Evolutionary conservation across 2,329 filamentous ascomycete species (phyloP).

Genomic region (Colletotrichum chlorophyti): DNA sequence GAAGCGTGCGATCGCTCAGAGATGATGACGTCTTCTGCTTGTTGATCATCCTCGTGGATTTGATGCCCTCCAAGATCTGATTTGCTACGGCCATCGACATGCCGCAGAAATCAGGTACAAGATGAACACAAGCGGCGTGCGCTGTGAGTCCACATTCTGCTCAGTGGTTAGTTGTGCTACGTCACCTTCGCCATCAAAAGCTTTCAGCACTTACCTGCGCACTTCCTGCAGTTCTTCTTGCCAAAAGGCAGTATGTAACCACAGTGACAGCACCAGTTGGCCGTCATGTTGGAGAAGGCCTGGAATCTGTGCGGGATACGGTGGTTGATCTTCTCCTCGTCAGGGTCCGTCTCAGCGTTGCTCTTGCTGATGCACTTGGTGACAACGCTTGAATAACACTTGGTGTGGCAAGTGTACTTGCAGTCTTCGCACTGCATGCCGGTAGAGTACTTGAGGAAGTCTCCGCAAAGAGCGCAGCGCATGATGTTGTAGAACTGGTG

Average conservation of each 20-base stretch:
- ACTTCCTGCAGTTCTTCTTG: constrained; percentile 93
- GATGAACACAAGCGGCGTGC: constrained; percentile 88
- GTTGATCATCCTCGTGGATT: constrained; percentile 75
- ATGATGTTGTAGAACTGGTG: constrained; percentile 99
- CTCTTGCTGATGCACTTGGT: constrained; percentile 99
- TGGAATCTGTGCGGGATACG: constrained; percentile 97
- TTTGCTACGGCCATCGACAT: constrained; percentile 99
- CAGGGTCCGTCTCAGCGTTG: constrained; percentile 96
- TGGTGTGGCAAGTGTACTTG: constrained; percentile 99
- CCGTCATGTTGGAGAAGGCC: constrained; percentile 95
- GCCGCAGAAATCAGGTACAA: constrained; percentile 97
- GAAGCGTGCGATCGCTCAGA: constrained; percentile 72
- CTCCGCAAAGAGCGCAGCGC: constrained; percentile 96
- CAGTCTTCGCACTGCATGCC: constrained; percentile 99
- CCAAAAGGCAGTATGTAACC: constrained; percentile 95
- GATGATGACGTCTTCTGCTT: constrained; percentile 61
- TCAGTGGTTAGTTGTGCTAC: constrained; percentile 36
- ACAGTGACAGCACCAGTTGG: constrained; percentile 99
- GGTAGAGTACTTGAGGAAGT: constrained; percentile 97
- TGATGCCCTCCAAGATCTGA: constrained; percentile 87
- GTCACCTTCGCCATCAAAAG: too few relatives aligned
- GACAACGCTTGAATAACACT: constrained; percentile 95
- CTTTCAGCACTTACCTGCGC: constrained; percentile 75
- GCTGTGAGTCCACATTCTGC: constrained; percentile 90
- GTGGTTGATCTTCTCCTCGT: constrained; percentile 99